phyloP scores from a whole-genome alignment of 352 stramenopile genomes.

The Globisporangium apiculatum region DNA sequence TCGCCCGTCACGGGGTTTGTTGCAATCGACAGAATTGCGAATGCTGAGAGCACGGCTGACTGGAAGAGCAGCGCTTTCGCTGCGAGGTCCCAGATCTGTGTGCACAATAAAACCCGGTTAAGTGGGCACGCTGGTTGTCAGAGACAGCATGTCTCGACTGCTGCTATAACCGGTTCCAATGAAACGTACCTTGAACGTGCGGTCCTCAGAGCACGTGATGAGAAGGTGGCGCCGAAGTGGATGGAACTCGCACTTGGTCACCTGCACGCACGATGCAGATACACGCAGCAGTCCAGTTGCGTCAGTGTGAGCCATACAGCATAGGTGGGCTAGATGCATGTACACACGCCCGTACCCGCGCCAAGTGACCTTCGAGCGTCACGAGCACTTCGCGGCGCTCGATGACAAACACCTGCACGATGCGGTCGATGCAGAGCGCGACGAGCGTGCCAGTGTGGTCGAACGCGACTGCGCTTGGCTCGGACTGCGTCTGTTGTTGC shows the following conservation, averaged over 20 bases:
- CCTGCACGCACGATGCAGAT: slow-evolving; percentile 16
- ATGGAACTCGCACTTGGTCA: slow-evolving; percentile 71
- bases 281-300: background rate
- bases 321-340: too few species aligned
- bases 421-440: slow-evolving; percentile 34
- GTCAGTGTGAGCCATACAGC: too few species aligned
- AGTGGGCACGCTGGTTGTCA: background rate
- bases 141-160: too few species aligned
- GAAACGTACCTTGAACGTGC: slow-evolving; percentile 66
- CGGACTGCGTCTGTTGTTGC: slow-evolving; percentile 13
- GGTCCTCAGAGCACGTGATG: slow-evolving; percentile 72
- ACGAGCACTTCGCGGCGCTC: slow-evolving; percentile 44
- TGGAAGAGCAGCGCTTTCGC: slow-evolving; percentile 61
- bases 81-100: slow-evolving; percentile 72
- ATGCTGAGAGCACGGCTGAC: slow-evolving; percentile 69
- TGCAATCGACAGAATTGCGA: slow-evolving; percentile 56
- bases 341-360: slow-evolving; percentile 20
- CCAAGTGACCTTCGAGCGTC: slow-evolving; percentile 66
- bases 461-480: slow-evolving; percentile 50
- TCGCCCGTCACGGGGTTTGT: slow-evolving; percentile 62
- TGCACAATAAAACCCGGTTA: background rate
- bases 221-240: slow-evolving; percentile 57
- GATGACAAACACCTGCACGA: slow-evolving; percentile 54
- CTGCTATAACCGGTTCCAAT: too few species aligned
- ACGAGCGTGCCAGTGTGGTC: slow-evolving; percentile 57